These are phyloP conservation scores for Lentinula guzmanii DNA, from an alignment of 768 basidiomycete species.

Conservation along the genomic window DNA sequence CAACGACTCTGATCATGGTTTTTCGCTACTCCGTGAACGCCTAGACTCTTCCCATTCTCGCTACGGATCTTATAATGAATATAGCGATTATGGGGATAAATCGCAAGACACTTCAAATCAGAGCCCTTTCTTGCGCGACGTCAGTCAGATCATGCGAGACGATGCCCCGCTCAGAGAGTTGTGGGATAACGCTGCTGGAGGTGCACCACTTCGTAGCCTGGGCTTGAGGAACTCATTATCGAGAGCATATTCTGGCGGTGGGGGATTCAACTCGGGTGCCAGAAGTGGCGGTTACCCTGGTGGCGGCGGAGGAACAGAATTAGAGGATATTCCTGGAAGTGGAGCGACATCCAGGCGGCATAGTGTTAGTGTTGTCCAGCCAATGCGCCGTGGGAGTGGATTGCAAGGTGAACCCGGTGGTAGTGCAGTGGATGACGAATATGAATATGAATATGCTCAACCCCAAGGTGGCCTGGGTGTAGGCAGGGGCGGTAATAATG, in stretches of 20 bases:
- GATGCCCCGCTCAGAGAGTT: slow-evolving; percentile 70
- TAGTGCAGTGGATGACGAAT: slow-evolving; percentile 7
- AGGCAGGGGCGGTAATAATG: not conserved
- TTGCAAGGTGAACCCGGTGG: slow-evolving; percentile 21
- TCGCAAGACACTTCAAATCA: slow-evolving; percentile 64
- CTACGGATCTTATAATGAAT: not conserved
- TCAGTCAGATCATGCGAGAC: slow-evolving; percentile 70
- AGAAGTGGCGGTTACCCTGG: not conserved
- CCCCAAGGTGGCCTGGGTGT: not conserved
- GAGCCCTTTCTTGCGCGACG: slow-evolving; percentile 82
- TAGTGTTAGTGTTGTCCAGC: slow-evolving; percentile 80
- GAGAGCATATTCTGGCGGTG: not conserved
- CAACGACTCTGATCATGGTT: not conserved
- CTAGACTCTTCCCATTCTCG: slow-evolving; percentile 34
- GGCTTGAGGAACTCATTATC: not conserved
- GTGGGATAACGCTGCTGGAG: slow-evolving; percentile 42
- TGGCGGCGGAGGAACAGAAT: not conserved
- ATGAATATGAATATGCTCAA: slow-evolving; percentile 3
- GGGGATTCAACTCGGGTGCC: not conserved
- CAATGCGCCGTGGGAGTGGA: slow-evolving; percentile 56
- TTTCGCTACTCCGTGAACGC: slow-evolving; percentile 45
- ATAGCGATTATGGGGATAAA: slow-evolving; percentile 1
- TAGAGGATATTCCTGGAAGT: slow-evolving; percentile 36
- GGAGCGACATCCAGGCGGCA: slow-evolving; percentile 81
- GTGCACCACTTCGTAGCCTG: not conserved